Evolutionary conservation across 1,139 yeast species (phyloP), one percentile per base, ranked within the genome.

Genomic region (Fermentozyma sake): DNA sequence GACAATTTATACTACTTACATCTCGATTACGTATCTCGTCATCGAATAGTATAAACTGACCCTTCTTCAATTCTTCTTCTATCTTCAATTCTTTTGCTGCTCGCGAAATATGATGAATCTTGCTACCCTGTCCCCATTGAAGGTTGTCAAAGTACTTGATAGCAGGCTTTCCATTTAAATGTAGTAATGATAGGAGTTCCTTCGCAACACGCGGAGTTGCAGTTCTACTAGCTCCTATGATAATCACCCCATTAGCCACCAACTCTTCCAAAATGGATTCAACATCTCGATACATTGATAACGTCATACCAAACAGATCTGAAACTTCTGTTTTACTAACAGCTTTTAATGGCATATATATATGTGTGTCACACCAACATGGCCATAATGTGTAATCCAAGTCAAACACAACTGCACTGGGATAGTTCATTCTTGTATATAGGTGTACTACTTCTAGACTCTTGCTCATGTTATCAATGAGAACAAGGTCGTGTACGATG

Each of bases 331-430:
- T 36, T 12, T 50, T 50, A 5, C 47, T 41, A 0, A 39, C 37
- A 18, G 42, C 28, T 27, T 52, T 56, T 16, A 76, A 32, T 0
- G 82, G 91, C n/a, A 74, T 60, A 2, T 62, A 52, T 10, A 82
- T 65, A 46, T 82, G 91, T 1, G 86, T 80, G 44, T 82, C 68
- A 38, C 65, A 72, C 82, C 68, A 71, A 52, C 82, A 61, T 22
- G 72, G 89, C 93, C 91, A 82, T 22, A 82, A 55, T 0, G 93
- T 82, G 44, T 78, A 82, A 49, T 82, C 93, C 24, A 82, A 56
- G 42, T 82, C 93, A 50, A 82, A 79, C 1, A 81, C 87, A 4
- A 80, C 75, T 1, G 74, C 79, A 35, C 61, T 62, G 0, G 86
- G 85, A 37, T 72, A 73, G 15, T 31, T 36, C 22, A 11, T 9